These are phyloP conservation scores for Dictyostelium purpureum DNA, from an alignment of 78 protist genomes.

Conservation along the genomic window DNA sequence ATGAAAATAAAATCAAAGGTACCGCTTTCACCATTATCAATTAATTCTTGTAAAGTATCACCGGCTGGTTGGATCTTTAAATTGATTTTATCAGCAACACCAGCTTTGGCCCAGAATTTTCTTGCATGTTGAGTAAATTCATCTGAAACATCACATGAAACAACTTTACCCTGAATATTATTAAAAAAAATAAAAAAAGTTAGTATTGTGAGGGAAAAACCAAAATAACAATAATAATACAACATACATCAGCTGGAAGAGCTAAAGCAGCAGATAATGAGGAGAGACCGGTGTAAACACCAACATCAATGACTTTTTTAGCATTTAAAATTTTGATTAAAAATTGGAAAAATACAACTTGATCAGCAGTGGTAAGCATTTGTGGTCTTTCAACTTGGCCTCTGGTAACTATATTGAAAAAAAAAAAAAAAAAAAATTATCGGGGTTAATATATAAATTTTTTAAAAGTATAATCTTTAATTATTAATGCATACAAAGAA, in stretches of 20 bases:
- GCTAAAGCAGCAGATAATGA: slow-evolving; percentile 77
- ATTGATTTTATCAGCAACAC: slow-evolving; percentile 80
- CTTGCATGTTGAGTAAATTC: slow-evolving; percentile 73
- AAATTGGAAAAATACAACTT: slow-evolving; percentile 19
- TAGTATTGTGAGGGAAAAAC: too few species aligned
- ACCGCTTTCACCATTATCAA: slow-evolving; percentile 60
- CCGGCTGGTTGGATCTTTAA: slow-evolving; percentile 81
- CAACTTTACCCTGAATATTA: slow-evolving; percentile 66
- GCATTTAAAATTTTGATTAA: slow-evolving; percentile 64
- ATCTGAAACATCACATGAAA: slow-evolving; percentile 76
- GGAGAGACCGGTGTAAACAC: slow-evolving; percentile 83
- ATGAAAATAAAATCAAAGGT: slow-evolving; percentile 86
- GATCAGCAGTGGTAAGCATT: slow-evolving; percentile 39
- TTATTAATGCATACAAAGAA: not conserved
- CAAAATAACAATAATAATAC: not conserved
- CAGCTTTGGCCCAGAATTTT: slow-evolving; percentile 77
- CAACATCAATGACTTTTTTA: slow-evolving; percentile 79
- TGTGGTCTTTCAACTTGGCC: not conserved
- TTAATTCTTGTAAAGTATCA: slow-evolving; percentile 56
- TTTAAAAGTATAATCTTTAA: not conserved
- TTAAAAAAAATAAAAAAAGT: not conserved
- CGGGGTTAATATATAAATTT: not conserved
- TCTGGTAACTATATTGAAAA: not conserved
- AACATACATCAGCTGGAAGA: slow-evolving; percentile 85
- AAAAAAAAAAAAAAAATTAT: not conserved